Evolutionary conservation across 1,284 basidiomycete genomes (phyloP).

Genomic region (Veloporphyrellus conicus): DNA sequence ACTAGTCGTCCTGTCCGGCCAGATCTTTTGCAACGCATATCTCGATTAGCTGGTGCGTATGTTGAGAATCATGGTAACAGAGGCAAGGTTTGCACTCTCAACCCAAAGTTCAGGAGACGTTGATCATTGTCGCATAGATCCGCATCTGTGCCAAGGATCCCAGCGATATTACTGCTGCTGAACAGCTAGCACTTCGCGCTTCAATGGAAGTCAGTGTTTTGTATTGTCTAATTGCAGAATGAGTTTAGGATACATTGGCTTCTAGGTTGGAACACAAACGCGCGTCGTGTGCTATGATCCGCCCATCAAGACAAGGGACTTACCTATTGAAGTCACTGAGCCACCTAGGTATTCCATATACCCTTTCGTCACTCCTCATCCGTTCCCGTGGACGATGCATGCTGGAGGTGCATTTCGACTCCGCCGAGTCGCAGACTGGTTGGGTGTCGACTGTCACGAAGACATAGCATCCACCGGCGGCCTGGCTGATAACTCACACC

Average conservation of each 20-base stretch:
- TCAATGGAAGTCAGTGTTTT: conserved; percentile 45
- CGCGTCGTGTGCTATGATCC: conserved; percentile 39
- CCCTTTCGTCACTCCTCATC: conserved; percentile 53
- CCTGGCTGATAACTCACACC: conserved; percentile 34
- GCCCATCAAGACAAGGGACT: conserved; percentile 24
- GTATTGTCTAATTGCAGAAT: neutral
- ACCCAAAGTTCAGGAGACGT: neutral
- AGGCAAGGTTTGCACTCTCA: conserved; percentile 40
- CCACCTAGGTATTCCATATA: conserved; percentile 52
- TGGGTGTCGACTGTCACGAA: conserved; percentile 36
- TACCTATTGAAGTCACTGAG: conserved; percentile 28
- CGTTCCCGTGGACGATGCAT: conserved; percentile 47
- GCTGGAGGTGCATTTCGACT: conserved; percentile 51
- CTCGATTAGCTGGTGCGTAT: conserved; percentile 61
- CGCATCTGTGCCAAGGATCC: conserved; percentile 48
- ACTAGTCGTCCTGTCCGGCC: conserved; percentile 38
- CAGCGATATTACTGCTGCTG: conserved; percentile 43
- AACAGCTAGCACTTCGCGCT: conserved; percentile 49
- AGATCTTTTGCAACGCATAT: conserved; percentile 56
- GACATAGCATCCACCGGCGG: conserved; percentile 38
- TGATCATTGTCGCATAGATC: conserved; percentile 39
- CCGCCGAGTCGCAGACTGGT: conserved; percentile 58
- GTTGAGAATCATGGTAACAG: conserved; percentile 46
- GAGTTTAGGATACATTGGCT: neutral
- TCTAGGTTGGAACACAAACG: conserved; percentile 16